These are phyloP conservation scores for Lodderomyces orthopsilosis DNA, from an alignment of 1,139 yeast genomes.

Conservation along the genomic window DNA sequence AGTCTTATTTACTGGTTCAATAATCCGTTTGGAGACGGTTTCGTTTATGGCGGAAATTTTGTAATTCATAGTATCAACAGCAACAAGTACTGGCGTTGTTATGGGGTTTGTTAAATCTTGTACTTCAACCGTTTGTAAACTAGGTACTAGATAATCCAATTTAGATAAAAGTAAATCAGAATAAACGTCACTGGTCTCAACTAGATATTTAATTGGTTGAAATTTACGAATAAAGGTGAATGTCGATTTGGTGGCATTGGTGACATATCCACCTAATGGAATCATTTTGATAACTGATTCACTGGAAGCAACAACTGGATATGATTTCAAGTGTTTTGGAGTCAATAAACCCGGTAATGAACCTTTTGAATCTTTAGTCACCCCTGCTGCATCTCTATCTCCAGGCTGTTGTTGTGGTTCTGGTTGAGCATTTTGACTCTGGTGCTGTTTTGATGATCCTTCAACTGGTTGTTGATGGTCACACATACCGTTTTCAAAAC, in stretches of 20 bases:
- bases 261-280: slow-evolving; percentile 19
- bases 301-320: slow-evolving; percentile 24
- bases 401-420: slow-evolving; percentile 1
- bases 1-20: slow-evolving; percentile 33
- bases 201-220: slow-evolving; percentile 26
- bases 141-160: slow-evolving; percentile 36
- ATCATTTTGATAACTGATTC: slow-evolving; percentile 17
- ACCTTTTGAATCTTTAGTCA: neutral
- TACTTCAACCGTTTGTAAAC: slow-evolving; percentile 36
- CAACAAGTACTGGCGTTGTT: slow-evolving; percentile 38
- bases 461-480: slow-evolving; percentile 2
- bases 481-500: neutral
- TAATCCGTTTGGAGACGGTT: slow-evolving; percentile 20
- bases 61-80: slow-evolving; percentile 30
- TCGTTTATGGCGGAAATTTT: slow-evolving; percentile 22
- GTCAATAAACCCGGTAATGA: slow-evolving; percentile 7
- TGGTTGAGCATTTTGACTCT: slow-evolving; percentile 1
- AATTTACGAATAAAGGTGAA: slow-evolving; percentile 18
- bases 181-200: slow-evolving; percentile 26
- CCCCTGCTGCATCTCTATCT: neutral
- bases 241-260: slow-evolving; percentile 15
- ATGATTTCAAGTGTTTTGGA: slow-evolving; percentile 22
- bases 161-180: slow-evolving; percentile 32
- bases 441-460: slow-evolving; percentile 4
- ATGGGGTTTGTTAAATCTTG: slow-evolving; percentile 43